Percentiles rank a stretch among this genome's conserved stretches.
phyloP scores from a whole-genome alignment of 768 basidiomycete genomes.

The Astraeus odoratus region DNA sequence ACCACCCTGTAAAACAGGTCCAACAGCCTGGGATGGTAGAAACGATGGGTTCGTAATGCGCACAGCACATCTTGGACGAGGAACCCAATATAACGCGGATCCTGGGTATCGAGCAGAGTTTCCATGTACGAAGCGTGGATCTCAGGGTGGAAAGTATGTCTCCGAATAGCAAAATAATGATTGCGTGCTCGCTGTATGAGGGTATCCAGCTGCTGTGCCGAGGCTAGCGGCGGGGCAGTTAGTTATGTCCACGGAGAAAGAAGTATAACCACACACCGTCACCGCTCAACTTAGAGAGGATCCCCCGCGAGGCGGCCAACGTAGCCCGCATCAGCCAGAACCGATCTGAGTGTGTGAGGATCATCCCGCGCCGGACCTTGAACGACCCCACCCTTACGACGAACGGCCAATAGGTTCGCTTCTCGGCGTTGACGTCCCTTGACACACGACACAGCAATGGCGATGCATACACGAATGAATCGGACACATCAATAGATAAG shows the following conservation, averaged over 20 bases:
- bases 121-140: constrained; percentile 44
- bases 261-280: constrained; percentile 8
- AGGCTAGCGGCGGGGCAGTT: constrained; percentile 8
- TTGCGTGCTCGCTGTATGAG: constrained; percentile 28
- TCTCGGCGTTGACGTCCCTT: constrained; percentile 5
- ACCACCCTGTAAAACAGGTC: constrained; percentile 38
- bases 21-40: constrained; percentile 31
- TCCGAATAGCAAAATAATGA: constrained; percentile 36
- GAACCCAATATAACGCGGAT: constrained; percentile 22
- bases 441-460: constrained; percentile 26
- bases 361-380: constrained; percentile 32
- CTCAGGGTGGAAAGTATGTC: constrained; percentile 31
- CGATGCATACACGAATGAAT: constrained; percentile 20
- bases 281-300: not conserved
- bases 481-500: constrained; percentile 40
- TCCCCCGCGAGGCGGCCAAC: constrained; percentile 25
- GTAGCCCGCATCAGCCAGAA: constrained; percentile 57
- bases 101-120: constrained; percentile 28
- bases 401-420: constrained; percentile 42
- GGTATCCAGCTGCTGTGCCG: constrained; percentile 5
- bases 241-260: constrained; percentile 2
- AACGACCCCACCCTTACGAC: constrained; percentile 38
- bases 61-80: constrained; percentile 28
- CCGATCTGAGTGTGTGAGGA: constrained; percentile 38
- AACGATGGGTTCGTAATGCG: constrained; percentile 26